Percentiles rank a stretch among this genome's conserved stretches.
Evolutionary conservation across 192 early-diverging fungal genomes (phyloP).

Genomic region (Rhizophlyctis rosea): DNA sequence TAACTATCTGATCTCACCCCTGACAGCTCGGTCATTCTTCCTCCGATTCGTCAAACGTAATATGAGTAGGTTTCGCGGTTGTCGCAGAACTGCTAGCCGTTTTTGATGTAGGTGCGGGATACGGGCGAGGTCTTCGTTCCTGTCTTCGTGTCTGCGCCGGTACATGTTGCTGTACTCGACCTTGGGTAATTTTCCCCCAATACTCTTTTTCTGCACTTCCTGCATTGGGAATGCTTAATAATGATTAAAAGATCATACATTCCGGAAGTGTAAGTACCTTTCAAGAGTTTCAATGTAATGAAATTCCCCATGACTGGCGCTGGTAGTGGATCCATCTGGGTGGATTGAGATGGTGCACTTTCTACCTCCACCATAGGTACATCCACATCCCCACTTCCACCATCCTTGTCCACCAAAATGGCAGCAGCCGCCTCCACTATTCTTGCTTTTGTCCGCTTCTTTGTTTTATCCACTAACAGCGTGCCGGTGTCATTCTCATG

Average conservation of each 20-base stretch:
- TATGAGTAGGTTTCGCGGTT: too few species aligned
- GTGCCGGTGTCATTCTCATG: not conserved
- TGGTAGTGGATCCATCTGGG: too few species aligned
- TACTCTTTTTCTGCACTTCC: not conserved
- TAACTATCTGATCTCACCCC: too few species aligned
- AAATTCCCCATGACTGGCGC: too few species aligned
- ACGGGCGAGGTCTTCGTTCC: too few species aligned
- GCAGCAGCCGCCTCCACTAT: not conserved
- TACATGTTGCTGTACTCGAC: slow-evolving; percentile 24
- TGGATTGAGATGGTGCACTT: too few species aligned
- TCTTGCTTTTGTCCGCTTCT: not conserved
- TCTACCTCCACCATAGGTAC: too few species aligned
- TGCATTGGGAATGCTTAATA: not conserved
- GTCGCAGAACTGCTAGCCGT: too few species aligned
- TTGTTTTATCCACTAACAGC: not conserved
- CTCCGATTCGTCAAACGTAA: too few species aligned
- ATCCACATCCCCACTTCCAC: not conserved
- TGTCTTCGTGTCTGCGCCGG: slow-evolving; percentile 30
- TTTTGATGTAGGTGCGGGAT: too few species aligned
- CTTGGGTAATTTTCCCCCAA: not conserved
- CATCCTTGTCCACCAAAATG: not conserved
- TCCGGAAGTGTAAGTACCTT: not conserved
- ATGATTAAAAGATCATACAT: not conserved
- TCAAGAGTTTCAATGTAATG: not conserved
- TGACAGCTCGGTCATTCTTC: too few species aligned